Evolutionary conservation across 2,329 filamentous ascomycete genomes (phyloP), one percentile per base, ranked within the genome.

Genomic region (Lasiodiplodia theobromae): DNA sequence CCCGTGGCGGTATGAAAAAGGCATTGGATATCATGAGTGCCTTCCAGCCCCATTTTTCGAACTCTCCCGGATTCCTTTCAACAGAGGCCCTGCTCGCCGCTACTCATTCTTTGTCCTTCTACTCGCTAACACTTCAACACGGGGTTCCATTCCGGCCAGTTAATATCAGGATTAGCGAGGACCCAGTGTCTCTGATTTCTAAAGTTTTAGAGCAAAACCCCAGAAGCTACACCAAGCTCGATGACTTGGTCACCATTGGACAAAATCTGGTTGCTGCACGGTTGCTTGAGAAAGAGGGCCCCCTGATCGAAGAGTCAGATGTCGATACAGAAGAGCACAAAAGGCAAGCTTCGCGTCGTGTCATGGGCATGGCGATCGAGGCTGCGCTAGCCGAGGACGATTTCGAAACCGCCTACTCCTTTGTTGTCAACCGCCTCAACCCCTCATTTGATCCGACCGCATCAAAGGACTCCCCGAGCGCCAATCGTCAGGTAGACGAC

Each of bases 401-500:
- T 76, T 96, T 96, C 70, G 93, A 96, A 76, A 96, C 92, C 0
- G 92, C 92, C 12, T 96, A 95, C 77, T 94, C 92, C 0, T 95
- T 92, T 75, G 90, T 94, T 1, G 87, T 93, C 57, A 93, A 89
- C 74, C 87, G 91, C 25, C 83, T 96, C 0, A 67, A 60, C 16
- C 40, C 69, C 47, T 60, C 52, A n/a, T 60, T 66, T 11, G 44
- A 68, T 34, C 40, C 65, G 18, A 58, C 23, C 10, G 53, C 44
- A 14, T 51, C 65, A 28, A 49, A 49, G 34, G 44, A 56, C n/a
- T 16, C 58, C 21, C 23, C 47, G 2, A n/a, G 25, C 8, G n/a
- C 70, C 49, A 57, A 66, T 68, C 77, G 23, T 73, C 75, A 66
- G 75, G 72, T 72, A 76, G 91, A 93, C 72, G 86, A 91, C 69